Base-by-base conservation (phyloP, 2,329 filamentous ascomycete genomes). In the Xylariaceae sp. region DNA sequence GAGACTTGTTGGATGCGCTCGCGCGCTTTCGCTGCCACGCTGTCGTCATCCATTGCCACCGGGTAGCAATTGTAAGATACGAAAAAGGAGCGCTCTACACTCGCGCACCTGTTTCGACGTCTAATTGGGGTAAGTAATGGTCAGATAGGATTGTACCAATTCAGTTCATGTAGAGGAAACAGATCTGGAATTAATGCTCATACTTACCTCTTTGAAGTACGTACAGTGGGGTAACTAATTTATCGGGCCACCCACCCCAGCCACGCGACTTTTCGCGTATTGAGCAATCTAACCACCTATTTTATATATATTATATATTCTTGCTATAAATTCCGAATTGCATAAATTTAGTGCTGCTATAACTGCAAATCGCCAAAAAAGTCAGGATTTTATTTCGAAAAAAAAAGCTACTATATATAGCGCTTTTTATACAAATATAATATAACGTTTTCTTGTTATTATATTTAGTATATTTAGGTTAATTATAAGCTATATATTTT, bases 1-100 rank as follows among this genome's bases (percentile, higher is more conserved):
- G 49, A 46, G 12, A 52, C 46, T 39, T 52, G 49, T 21, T 49
- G 37, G 23, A 52, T 36, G 22, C 49, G 49, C 25, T 52, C 49
- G 2, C 40, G 43, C 22, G 49, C 49, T 49, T 37, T 48, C 17
- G 37, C 29, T 2, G 46, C 39, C 38, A 21, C 35, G 29, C 22
- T 35, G 23, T 46, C 40, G 27, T 46, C 37, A 27, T 52, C 49
- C n/a, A n/a, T n/a, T n/a, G n/a, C n/a, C n/a, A n/a, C n/a, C n/a
- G n/a, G n/a, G n/a, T n/a, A n/a, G n/a, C n/a, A n/a, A n/a, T n/a
- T n/a, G n/a, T n/a, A n/a, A n/a, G n/a, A n/a, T n/a, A n/a, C n/a
- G n/a, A n/a, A n/a, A n/a, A n/a, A n/a, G n/a, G n/a, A n/a, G n/a
- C n/a, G n/a, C n/a, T n/a, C n/a, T n/a, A n/a, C n/a, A n/a, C n/a